These are phyloP conservation scores for Solanum appendiculatum DNA, from an alignment of 257 asterid genomes.

Conservation along the genomic window DNA sequence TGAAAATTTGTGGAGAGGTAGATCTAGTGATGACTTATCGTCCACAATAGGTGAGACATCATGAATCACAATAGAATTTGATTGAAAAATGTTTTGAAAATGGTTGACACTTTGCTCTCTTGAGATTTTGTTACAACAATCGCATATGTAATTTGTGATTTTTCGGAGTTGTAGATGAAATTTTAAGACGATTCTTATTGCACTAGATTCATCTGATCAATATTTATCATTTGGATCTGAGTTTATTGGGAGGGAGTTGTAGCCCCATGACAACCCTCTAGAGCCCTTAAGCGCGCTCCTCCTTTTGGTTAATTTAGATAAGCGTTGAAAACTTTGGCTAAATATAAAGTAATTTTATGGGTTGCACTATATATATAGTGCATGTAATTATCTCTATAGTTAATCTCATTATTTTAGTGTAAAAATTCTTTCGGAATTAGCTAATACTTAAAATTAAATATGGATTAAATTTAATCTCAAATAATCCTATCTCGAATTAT, in stretches of 20 bases:
- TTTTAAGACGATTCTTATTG: no score
- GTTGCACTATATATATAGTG: neutral
- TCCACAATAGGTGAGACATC: neutral
- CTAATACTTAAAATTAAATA: neutral
- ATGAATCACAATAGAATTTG: no score
- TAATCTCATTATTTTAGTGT: neutral
- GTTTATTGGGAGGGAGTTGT: no score
- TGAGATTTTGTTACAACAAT: neutral
- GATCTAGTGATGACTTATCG: no score
- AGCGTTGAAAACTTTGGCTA: neutral
- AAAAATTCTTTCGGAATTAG: no score
- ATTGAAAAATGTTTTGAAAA: neutral
- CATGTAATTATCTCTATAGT: neutral
- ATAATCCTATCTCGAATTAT: neutral
- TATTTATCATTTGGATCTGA: no score
- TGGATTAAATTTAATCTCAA: no score
- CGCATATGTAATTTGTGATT: neutral
- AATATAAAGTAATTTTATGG: neutral
- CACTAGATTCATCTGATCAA: no score
- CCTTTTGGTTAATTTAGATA: neutral
- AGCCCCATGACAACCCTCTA: no score
- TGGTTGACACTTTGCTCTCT: neutral
- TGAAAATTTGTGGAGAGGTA: neutral
- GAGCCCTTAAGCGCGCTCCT: neutral
- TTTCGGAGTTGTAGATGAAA: neutral